Evolutionary conservation across 108 stramenopile species (phyloP).

Genomic region (Cyclotella cryptica): DNA sequence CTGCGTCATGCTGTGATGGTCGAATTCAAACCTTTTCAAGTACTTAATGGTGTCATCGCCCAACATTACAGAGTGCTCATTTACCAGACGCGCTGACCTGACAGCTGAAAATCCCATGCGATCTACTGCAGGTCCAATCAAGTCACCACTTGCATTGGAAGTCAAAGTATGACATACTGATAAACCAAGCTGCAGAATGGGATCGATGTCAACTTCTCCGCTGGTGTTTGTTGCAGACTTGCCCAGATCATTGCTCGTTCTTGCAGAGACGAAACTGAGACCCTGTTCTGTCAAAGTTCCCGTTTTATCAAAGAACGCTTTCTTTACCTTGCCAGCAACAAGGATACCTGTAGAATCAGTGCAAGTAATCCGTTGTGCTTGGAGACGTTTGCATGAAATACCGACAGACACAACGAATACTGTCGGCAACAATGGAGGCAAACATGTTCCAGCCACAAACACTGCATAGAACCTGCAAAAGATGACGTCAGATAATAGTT

Average conservation of each 20-base stretch:
- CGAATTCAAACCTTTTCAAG: constrained; percentile 70
- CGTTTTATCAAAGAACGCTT: constrained; percentile 89
- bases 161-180: constrained; percentile 64
- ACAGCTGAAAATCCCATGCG: constrained; percentile 55
- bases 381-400: constrained; percentile 65
- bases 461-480: constrained; percentile 25
- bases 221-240: neutral
- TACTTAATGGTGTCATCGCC: constrained; percentile 45
- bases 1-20: constrained; percentile 70
- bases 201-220: constrained; percentile 11
- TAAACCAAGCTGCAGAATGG: constrained; percentile 50
- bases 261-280: constrained; percentile 58
- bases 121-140: constrained; percentile 72
- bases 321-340: constrained; percentile 81
- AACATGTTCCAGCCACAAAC: constrained; percentile 27
- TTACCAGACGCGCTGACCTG: constrained; percentile 17
- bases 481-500: neutral
- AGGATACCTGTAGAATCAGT: constrained; percentile 74
- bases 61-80: constrained; percentile 35
- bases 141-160: constrained; percentile 30
- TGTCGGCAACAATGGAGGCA: constrained; percentile 48
- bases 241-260: constrained; percentile 19
- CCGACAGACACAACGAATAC: constrained; percentile 73
- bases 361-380: constrained; percentile 64
- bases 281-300: constrained; percentile 82